Base-by-base conservation (phyloP, 352 stramenopile species). In the Globisporangium carolinianum region DNA sequence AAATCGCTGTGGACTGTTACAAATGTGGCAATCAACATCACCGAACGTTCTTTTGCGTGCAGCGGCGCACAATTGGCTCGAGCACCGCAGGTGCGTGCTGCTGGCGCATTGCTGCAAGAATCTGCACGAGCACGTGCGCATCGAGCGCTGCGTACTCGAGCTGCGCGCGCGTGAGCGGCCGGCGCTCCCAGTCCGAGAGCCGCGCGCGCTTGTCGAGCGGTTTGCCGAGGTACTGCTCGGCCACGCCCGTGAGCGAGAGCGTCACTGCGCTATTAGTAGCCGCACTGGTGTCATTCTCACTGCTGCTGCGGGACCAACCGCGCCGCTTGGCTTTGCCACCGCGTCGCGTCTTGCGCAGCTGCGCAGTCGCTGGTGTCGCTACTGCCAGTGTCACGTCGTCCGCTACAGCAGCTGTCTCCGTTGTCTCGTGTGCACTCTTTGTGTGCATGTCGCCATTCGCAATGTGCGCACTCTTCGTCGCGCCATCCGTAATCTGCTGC, bases 121-220 rank as follows among this genome's bases (percentile, higher is more conserved):
- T 80, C 35, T 67, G 66, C 38, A 91, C 69, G 7, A 92, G 69
- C 43, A 88, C 80, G 18, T 79, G 65, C 35, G 83, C 80, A 58
- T 92, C 83, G 37, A 92, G 58, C 32, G 83, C 83, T 2, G 83
- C 83, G 35, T 92, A 92, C 18, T 83, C 64, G 17, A 90, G 60
- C 55, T 91, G 83, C 6, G 76, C 75, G 36, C 62, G 75, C 8
- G 76, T 83, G 3, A 92, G 73, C 32, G 83, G 83, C 0, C 83
- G 76, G 6, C 69, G 76, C 58, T 90, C 71, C 80, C 80, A 92
- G 68, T 93, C 68, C 3, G 83, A 90, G 71, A 93, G 87, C 36
- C 80, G 76, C 8, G 58, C 61, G 18, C 81, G 72, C 43, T 93
- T 93, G 60, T 91, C 83, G 1, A 93, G 65, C 12, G 81, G 76